Conservation (phyloP, 331 rosid genomes). For the Rosa hybrid region DNA sequence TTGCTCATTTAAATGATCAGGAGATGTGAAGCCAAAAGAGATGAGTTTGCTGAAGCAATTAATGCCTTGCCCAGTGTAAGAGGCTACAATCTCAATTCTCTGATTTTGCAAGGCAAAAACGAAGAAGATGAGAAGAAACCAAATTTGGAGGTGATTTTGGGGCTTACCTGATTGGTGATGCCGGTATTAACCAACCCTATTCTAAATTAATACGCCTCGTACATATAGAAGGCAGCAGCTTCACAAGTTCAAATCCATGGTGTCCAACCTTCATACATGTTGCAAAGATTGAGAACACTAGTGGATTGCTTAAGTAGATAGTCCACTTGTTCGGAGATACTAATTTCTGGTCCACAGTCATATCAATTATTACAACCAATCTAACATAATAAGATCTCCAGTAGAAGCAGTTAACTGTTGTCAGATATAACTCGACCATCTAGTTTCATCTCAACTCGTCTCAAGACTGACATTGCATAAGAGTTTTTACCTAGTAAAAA, state of each 20-base stretch:
- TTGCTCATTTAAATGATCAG: not conserved
- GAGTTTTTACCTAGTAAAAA: constrained; percentile 69
- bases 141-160: too few relatives aligned
- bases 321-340: constrained; percentile 63
- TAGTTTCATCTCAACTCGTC: constrained; percentile 89
- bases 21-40: not conserved
- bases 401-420: constrained; percentile 53
- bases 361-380: not conserved
- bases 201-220: not conserved
- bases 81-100: too few relatives aligned
- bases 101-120: too few relatives aligned
- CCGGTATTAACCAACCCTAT: not conserved
- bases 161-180: too few relatives aligned
- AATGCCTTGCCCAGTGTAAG: not conserved
- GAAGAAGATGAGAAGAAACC: too few relatives aligned
- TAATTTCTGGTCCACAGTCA: too few relatives aligned
- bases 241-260: constrained; percentile 85
- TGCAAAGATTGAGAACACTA: constrained; percentile 89
- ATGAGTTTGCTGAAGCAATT: not conserved
- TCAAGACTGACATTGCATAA: constrained; percentile 77
- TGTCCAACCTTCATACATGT: constrained; percentile 99
- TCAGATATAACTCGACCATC: constrained; percentile 77
- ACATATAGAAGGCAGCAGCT: constrained; percentile 27
- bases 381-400: constrained; percentile 22
- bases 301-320: constrained; percentile 92